A percentile compares a stretch with the other conserved stretches of the same genome.
phyloP scores from a whole-genome alignment of 2,329 filamentous ascomycete species.

The Exophiala oligosperma region DNA sequence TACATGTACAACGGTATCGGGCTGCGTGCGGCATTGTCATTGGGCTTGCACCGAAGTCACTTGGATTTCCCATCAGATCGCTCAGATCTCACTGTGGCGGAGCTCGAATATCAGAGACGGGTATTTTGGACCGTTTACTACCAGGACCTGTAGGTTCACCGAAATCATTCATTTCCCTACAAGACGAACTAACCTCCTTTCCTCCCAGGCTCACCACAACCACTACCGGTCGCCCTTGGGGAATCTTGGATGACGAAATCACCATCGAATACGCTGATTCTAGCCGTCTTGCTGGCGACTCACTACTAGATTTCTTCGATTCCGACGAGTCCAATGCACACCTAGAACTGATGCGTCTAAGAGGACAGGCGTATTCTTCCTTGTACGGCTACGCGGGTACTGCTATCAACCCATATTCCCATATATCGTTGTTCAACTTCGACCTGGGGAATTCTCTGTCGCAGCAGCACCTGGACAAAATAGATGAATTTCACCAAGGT shows the following conservation, averaged over 20 bases:
- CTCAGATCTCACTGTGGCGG: slow-evolving; percentile 6
- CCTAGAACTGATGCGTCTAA: slow-evolving; percentile 18
- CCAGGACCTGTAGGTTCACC: slow-evolving; percentile 15
- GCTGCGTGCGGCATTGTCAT: slow-evolving; percentile 15
- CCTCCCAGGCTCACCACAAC: slow-evolving; percentile 8
- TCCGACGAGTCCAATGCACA: slow-evolving; percentile 14
- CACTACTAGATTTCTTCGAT: slow-evolving; percentile 16
- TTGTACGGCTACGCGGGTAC: slow-evolving; percentile 20
- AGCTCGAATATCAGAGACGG: slow-evolving; percentile 17
- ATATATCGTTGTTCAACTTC: slow-evolving; percentile 18
- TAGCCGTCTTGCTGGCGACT: slow-evolving; percentile 13
- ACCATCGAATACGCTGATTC: slow-evolving; percentile 19
- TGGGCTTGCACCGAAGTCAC: slow-evolving; percentile 15
- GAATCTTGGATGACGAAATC: slow-evolving; percentile 18
- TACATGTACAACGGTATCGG: slow-evolving; percentile 18
- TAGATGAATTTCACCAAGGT: slow-evolving; percentile 16
- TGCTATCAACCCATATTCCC: slow-evolving; percentile 19
- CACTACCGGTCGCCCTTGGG: slow-evolving; percentile 17
- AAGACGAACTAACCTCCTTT: neutral
- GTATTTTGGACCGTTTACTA: slow-evolving; percentile 21
- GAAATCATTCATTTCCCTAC: neutral
- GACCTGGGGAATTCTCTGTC: slow-evolving; percentile 11
- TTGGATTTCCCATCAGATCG: slow-evolving; percentile 12
- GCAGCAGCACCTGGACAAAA: slow-evolving; percentile 21
- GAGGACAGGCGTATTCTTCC: slow-evolving; percentile 17